These are phyloP conservation scores for Boletus semigastroideus DNA, from an alignment of 1,284 basidiomycete genomes.

Conservation along the genomic window DNA sequence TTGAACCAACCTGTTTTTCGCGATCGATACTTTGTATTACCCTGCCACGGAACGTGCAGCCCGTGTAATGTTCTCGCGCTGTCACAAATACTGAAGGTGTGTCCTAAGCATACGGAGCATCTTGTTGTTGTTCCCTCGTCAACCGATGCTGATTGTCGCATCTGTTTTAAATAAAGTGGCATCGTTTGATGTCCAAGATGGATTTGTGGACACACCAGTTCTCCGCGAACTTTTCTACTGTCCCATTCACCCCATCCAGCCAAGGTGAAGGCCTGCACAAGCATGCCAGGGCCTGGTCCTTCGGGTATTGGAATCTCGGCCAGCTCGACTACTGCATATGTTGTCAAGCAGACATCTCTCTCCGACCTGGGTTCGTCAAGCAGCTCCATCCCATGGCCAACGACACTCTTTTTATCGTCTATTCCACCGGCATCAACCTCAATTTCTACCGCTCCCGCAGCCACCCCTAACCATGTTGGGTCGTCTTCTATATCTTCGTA, in stretches of 20 bases:
- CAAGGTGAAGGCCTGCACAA: not conserved
- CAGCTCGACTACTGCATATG: not conserved
- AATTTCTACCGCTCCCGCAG: not conserved
- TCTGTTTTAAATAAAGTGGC: conserved; percentile 10
- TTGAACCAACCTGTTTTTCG: conserved; percentile 1
- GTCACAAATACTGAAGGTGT: conserved; percentile 1
- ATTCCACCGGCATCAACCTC: too few species aligned
- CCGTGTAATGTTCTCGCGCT: conserved; percentile 10
- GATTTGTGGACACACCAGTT: not conserved
- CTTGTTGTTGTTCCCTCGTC: conserved; percentile 12
- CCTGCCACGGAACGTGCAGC: not conserved
- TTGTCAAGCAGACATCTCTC: not conserved
- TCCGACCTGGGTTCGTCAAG: not conserved
- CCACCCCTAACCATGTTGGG: not conserved
- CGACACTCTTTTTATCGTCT: not conserved
- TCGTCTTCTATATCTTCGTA: not conserved
- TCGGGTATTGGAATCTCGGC: not conserved
- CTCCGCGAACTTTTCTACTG: not conserved
- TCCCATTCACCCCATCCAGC: not conserved
- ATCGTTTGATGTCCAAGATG: not conserved
- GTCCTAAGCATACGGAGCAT: conserved; percentile 6
- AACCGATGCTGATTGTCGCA: not conserved
- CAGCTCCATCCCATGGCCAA: not conserved
- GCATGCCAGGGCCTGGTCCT: not conserved
- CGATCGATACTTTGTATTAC: too few species aligned